A percentile compares a stretch with the other conserved stretches of the same genome.
These are phyloP conservation scores for Sonneratia alba DNA, from an alignment of 345 rosid genomes.

Conservation along the genomic window DNA sequence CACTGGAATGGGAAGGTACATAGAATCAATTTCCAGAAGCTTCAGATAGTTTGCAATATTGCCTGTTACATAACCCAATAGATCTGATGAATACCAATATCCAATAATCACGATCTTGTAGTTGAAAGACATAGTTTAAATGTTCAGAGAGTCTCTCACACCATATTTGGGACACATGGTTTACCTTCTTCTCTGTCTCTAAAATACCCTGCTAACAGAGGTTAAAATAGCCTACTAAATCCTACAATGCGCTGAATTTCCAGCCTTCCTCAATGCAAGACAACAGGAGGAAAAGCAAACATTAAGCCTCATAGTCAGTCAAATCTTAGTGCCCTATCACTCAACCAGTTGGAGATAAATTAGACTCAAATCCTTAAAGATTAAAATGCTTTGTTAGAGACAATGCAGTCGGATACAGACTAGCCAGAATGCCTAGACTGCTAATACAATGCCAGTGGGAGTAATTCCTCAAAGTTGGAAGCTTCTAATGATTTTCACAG, in stretches of 20 bases:
- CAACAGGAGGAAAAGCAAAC: neutral
- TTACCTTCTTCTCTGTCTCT: no score
- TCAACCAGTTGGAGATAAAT: neutral
- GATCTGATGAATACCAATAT: neutral
- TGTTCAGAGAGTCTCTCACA: neutral
- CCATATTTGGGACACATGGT: neutral
- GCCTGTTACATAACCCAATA: conserved; percentile 26
- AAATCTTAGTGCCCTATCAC: neutral
- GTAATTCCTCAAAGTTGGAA: neutral
- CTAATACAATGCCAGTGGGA: neutral
- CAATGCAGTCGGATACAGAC: neutral
- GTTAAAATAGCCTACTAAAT: neutral
- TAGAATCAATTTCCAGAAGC: conserved; percentile 82
- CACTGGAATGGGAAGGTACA: conserved; percentile 85
- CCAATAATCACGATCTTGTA: neutral
- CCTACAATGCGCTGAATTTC: neutral
- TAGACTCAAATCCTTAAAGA: neutral
- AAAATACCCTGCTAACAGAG: neutral
- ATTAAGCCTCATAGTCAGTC: neutral
- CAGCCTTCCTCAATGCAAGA: neutral
- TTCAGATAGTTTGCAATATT: conserved; percentile 74
- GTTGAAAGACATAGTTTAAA: neutral
- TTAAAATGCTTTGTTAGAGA: neutral
- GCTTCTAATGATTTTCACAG: neutral
- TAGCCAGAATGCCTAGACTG: neutral